Base-by-base conservation (phyloP, 2,329 filamentous ascomycete genomes). In the Dichotomopilus funicola region DNA sequence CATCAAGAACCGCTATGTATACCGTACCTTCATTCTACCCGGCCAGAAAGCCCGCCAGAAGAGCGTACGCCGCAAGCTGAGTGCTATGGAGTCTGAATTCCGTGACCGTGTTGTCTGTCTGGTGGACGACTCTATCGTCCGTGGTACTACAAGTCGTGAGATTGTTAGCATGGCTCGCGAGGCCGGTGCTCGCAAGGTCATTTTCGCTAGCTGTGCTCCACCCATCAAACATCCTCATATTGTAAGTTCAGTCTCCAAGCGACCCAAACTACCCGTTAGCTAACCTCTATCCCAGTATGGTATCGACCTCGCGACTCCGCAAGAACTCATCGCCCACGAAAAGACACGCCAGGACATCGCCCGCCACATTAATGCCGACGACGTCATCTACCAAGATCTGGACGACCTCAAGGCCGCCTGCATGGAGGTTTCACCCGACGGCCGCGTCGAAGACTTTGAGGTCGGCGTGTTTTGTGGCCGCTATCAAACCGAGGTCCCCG, bases 391-490 rank as follows among this genome's bases (percentile, higher is more conserved):
- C 66, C 75, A 76, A 59, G 67, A 67, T 7, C 79, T 97, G 1
- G 79, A 84, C 1, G 91, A 95, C 65, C 77, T 97, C n/a, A 86
- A 87, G 66, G 82, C 79, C 35, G 84, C 91, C 0, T 96, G 91
- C 66, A 79, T 84, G 1, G 85, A 90, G 62, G 80, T 89, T 4
- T 85, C 83, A 58, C 79, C 83, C 50, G 73, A 79, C 54, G 72
- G 80, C 58, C 68, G 71, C 38, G 68, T 81, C 64, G 76, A 76
- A 7, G 76, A 86, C 54, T 96, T 96, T 62, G 92, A 97, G 68
- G 85, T 95, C 2, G 91, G 92, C 53, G 91, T 96, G 7, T 96
- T 97, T 74, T 90, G 85, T 66, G 92, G 92, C 46, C 83, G 85
- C 61, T 96, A 96, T 71, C 78, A 89, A 59, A 96, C 92, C 0